Conservation (phyloP, 257 asterid species). For the Lavandula angustifolia region DNA sequence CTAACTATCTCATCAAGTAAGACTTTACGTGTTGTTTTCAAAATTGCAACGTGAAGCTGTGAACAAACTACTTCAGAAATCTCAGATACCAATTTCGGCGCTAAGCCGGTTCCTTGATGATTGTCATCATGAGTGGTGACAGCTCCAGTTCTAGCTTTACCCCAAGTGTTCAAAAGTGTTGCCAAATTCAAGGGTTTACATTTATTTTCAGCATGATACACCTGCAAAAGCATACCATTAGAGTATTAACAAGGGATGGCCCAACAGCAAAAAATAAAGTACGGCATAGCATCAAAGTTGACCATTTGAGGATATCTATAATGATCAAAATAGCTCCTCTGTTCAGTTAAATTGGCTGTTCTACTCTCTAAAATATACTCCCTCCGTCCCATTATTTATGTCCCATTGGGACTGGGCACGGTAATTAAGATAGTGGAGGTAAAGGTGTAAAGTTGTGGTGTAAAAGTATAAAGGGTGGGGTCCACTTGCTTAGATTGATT, state of each 20-base stretch:
- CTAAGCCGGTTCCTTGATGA: constrained; percentile 39
- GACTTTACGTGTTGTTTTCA: constrained; percentile 86
- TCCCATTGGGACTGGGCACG: too few species aligned
- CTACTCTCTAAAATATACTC: not conserved
- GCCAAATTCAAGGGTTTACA: constrained; percentile 59
- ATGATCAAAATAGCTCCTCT: not conserved
- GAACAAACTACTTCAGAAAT: constrained; percentile 73
- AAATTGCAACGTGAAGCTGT: constrained; percentile 75
- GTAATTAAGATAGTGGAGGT: too few species aligned
- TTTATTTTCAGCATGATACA: constrained; percentile 58
- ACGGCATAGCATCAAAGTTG: not conserved
- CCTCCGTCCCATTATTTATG: too few species aligned
- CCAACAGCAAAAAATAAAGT: constrained; percentile 8
- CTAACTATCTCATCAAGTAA: constrained; percentile 84
- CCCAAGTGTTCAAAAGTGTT: constrained; percentile 60
- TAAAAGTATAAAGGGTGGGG: too few species aligned
- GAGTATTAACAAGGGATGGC: constrained; percentile 29
- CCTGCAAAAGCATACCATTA: constrained; percentile 53
- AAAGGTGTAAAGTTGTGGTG: too few species aligned
- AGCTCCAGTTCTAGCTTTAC: constrained; percentile 44
- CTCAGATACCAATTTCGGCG: constrained; percentile 50
- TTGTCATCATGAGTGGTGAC: constrained; percentile 37
- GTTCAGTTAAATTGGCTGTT: not conserved
- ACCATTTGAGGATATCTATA: not conserved
- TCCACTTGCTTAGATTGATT: too few species aligned